Evolutionary conservation across 1,284 basidiomycete species (phyloP), one percentile per base, ranked within the genome.

Genomic region (Melampsora americana): DNA sequence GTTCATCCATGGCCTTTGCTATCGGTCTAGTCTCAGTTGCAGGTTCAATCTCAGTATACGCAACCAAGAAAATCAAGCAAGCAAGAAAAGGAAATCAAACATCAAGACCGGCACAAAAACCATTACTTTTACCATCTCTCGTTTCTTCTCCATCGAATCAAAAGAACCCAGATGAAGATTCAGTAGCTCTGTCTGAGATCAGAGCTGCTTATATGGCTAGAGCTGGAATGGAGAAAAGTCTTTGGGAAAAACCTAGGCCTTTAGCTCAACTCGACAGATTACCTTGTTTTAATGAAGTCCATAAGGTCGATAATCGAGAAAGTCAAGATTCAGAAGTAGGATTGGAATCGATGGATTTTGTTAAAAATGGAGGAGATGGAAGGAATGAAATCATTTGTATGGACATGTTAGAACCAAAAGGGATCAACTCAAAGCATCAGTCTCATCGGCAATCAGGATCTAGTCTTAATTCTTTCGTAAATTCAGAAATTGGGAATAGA

Each of bases 11-110:
- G 53, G 26, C 26, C 26, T 56, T 23, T 56, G 26, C 53, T 18
- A 56, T 56, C 53, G 53, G 53, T 23, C 26, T 56, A n/a, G 53
- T 56, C 53, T 56, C 53, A n/a, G n/a, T 56, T 28, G 53, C 53
- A 6, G 53, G 53, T 56, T 56, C 53, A 23, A 23, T 56, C 7
- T 56, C 53, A 56, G 53, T 56, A 5, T 56, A 56, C 53, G 53
- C 53, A 1, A 56, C 53, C 20, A 56, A 28, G 53, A 56, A 56
- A 28, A 56, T 56, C 20, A 56, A 28, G 1, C n/a, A 56, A 23
- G 20, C 53, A n/a, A 56, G 53, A 56, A 56, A 56, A 56, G 39
- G 39, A 42, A 42, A 42, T 42, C 53, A 56, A 56, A 56, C 53
- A 3, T 28, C 53, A 23, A 28, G 26, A 56, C 53, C 53, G 26